Conservation (phyloP, 2,329 filamentous ascomycete genomes). For the Emergomyces pasteurianus region DNA sequence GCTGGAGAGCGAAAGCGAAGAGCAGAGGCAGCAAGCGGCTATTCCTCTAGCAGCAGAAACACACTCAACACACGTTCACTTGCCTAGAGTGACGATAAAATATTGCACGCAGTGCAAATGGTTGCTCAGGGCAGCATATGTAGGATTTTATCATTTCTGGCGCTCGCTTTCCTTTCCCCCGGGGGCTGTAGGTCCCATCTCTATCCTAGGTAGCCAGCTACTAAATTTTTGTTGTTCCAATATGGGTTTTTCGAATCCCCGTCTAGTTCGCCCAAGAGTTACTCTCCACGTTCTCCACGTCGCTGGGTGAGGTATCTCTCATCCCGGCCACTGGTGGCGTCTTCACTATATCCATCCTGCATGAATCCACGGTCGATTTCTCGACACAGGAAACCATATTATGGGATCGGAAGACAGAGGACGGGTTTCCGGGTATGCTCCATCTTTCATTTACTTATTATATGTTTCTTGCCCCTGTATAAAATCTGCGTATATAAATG, state of each 20-base stretch:
- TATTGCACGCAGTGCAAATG: slow-evolving; percentile 93
- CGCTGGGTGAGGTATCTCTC: slow-evolving; percentile 76
- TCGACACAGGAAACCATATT: slow-evolving; percentile 44
- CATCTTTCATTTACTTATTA: neutral
- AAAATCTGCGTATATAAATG: no score
- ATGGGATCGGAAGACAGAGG: slow-evolving; percentile 80
- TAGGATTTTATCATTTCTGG: slow-evolving; percentile 34
- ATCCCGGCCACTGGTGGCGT: slow-evolving; percentile 74
- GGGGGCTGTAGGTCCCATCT: neutral
- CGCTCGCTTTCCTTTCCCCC: no score
- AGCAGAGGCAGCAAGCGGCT: neutral
- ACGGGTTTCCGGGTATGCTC: slow-evolving; percentile 64
- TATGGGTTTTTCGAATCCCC: neutral
- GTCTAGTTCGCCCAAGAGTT: slow-evolving; percentile 82
- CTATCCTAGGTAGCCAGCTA: neutral
- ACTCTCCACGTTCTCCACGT: slow-evolving; percentile 76
- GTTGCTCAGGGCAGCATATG: slow-evolving; percentile 78
- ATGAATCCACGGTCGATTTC: slow-evolving; percentile 14
- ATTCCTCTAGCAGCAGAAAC: slow-evolving; percentile 4
- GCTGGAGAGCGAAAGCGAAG: neutral
- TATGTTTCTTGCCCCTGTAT: neutral
- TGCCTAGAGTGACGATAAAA: slow-evolving; percentile 72
- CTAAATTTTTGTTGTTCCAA: neutral
- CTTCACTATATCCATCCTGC: slow-evolving; percentile 60
- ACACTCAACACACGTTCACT: slow-evolving; percentile 20